These are phyloP conservation scores for Sarocladium oryzae DNA, from an alignment of 2,329 filamentous ascomycete genomes.

Conservation along the genomic window DNA sequence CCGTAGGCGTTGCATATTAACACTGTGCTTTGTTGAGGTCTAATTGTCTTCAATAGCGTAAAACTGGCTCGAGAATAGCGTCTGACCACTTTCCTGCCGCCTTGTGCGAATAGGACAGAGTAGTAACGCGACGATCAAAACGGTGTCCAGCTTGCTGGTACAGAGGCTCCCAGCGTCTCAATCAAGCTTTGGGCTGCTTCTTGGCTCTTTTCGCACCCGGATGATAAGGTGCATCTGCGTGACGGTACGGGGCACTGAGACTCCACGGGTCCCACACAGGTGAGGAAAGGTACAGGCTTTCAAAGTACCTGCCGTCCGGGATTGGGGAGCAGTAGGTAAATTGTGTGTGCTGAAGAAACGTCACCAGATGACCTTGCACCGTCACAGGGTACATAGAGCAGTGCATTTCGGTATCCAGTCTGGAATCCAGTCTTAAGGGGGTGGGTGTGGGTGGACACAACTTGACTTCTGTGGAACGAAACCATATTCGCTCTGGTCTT, in stretches of 20 bases:
- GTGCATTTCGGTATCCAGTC: not conserved
- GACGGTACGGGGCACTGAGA: not conserved
- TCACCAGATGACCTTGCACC: not conserved
- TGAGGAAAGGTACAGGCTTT: not conserved
- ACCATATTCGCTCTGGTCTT: conserved; percentile 9
- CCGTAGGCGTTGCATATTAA: too few relatives aligned
- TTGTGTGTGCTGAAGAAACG: too few relatives aligned
- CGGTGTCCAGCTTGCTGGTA: too few relatives aligned
- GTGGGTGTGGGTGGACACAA: conserved; percentile 2
- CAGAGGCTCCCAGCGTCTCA: too few relatives aligned
- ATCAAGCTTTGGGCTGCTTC: not conserved
- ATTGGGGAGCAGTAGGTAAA: too few relatives aligned
- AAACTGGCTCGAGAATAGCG: too few relatives aligned
- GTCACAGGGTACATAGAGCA: not conserved
- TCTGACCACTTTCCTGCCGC: too few relatives aligned
- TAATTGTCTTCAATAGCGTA: too few relatives aligned
- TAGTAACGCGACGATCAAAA: too few relatives aligned
- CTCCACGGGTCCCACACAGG: not conserved
- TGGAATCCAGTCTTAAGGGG: conserved; percentile 6
- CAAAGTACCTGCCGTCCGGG: conserved; percentile 2
- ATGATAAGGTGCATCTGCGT: not conserved
- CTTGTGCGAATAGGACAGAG: too few relatives aligned
- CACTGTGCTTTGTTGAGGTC: too few relatives aligned
- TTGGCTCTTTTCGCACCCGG: not conserved
- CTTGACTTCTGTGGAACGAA: conserved; percentile 5